Conservation (phyloP, 768 basidiomycete species). For the Tulasnella sp. region DNA sequence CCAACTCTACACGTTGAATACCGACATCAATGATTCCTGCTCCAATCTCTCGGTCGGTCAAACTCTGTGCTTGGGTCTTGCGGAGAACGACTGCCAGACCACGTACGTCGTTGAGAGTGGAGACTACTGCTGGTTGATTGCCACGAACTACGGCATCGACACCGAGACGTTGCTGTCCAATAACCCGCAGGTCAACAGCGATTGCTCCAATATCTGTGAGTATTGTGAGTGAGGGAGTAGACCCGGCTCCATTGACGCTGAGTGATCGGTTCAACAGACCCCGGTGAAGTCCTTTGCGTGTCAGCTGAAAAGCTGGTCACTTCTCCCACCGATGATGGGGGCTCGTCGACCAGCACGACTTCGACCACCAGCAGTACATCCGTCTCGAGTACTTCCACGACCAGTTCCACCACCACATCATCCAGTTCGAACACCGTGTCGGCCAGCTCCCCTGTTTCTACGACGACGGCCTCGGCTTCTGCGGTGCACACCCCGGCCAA, state of each 20-base stretch:
- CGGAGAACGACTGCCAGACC: conserved; percentile 51
- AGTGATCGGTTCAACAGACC: neutral
- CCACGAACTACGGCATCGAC: conserved; percentile 39
- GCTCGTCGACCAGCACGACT: neutral
- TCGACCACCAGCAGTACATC: neutral
- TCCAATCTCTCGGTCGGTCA: conserved; percentile 48
- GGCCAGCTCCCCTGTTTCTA: neutral
- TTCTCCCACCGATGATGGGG: neutral
- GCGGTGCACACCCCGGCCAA: neutral
- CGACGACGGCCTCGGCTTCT: neutral
- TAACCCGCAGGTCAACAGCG: conserved; percentile 55
- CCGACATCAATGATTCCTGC: conserved; percentile 47
- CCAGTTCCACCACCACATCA: neutral
- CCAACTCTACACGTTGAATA: conserved; percentile 63
- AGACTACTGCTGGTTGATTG: conserved; percentile 57
- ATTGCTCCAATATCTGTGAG: conserved; percentile 4
- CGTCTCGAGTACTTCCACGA: neutral
- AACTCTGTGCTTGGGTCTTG: conserved; percentile 54
- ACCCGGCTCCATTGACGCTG: neutral
- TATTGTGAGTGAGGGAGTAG: neutral
- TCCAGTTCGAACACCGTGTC: neutral
- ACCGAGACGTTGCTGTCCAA: conserved; percentile 48
- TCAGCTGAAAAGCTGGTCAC: neutral
- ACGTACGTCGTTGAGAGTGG: conserved; percentile 49
- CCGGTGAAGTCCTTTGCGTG: conserved; percentile 14